Percentiles rank a stretch among this genome's conserved stretches.
These are phyloP conservation scores for Fibroporia radiculosa DNA, from an alignment of 768 basidiomycete species.

Conservation along the genomic window DNA sequence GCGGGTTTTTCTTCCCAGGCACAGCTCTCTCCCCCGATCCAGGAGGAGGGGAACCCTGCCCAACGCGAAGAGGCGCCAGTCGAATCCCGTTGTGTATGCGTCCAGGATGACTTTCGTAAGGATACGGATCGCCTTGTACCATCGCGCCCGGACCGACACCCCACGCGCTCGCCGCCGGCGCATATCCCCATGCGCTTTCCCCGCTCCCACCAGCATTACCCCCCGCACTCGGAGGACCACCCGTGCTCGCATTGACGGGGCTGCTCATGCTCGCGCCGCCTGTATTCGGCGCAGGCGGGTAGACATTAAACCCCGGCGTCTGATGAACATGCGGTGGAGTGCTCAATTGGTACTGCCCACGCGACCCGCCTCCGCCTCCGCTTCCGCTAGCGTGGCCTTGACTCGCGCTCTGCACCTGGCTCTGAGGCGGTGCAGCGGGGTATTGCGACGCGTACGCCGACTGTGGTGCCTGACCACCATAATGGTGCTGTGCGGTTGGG, in stretches of 20 bases:
- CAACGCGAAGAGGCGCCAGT: constrained; percentile 43
- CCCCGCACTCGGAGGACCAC: constrained; percentile 2
- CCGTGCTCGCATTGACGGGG: constrained; percentile 8
- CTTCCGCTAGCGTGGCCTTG: background rate
- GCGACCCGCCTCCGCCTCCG: background rate
- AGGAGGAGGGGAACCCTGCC: constrained; percentile 13
- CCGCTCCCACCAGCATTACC: background rate
- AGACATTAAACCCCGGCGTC: constrained; percentile 18
- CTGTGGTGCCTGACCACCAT: constrained; percentile 5
- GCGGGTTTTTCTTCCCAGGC: constrained; percentile 21
- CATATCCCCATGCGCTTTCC: constrained; percentile 6
- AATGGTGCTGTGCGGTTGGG: background rate
- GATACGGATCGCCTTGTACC: background rate
- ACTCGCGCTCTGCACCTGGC: constrained; percentile 16
- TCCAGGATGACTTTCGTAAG: constrained; percentile 14
- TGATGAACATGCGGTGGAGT: constrained; percentile 17
- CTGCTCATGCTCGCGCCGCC: constrained; percentile 6
- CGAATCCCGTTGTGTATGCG: constrained; percentile 32
- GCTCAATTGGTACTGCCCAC: constrained; percentile 20
- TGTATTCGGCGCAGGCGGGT: constrained; percentile 16
- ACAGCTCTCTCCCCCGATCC: constrained; percentile 5
- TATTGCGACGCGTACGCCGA: constrained; percentile 15
- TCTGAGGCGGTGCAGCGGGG: constrained; percentile 21
- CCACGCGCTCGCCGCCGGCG: background rate
- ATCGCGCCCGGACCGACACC: background rate